phyloP scores from a whole-genome alignment of 495 filamentous ascomycete genomes.

The Penicilliopsis zonata region DNA sequence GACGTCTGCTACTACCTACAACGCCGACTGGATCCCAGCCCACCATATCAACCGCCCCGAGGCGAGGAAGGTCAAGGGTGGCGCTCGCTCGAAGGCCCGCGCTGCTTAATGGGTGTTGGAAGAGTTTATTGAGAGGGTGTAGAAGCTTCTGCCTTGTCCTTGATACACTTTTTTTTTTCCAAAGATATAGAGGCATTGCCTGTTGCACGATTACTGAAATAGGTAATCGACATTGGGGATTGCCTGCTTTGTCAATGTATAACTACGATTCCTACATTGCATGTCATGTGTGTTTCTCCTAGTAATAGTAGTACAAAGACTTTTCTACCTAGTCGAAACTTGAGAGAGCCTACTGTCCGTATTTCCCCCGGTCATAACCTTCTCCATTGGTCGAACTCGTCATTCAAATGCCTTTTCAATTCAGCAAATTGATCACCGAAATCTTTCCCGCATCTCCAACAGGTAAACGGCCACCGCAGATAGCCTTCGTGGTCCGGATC shows the following conservation, averaged over 20 bases:
- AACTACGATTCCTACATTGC: too few relatives aligned
- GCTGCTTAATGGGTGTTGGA: too few relatives aligned
- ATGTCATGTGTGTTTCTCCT: too few relatives aligned
- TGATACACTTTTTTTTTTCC: too few relatives aligned
- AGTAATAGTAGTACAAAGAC: too few relatives aligned
- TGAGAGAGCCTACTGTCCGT: not conserved
- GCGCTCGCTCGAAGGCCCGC: conserved; percentile 45
- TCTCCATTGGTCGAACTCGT: conserved; percentile 78
- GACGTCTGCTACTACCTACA: conserved; percentile 63
- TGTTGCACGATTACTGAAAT: too few relatives aligned
- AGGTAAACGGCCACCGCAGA: conserved; percentile 50
- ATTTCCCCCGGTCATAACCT: conserved; percentile 34
- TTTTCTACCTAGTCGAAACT: too few relatives aligned
- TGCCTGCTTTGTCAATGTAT: too few relatives aligned
- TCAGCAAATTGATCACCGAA: conserved; percentile 61
- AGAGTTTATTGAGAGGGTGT: too few relatives aligned
- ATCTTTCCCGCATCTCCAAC: conserved; percentile 72
- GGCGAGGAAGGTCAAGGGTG: conserved; percentile 67
- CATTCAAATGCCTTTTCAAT: conserved; percentile 68
- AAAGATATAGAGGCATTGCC: too few relatives aligned
- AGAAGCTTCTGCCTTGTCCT: too few relatives aligned
- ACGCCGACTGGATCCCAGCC: conserved; percentile 92
- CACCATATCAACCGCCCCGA: conserved; percentile 82
- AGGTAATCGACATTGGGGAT: too few relatives aligned
- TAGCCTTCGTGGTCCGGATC: conserved; percentile 42